These are phyloP conservation scores for Lathyrus tuberosus DNA, from an alignment of 306 rosid species.

Conservation along the genomic window DNA sequence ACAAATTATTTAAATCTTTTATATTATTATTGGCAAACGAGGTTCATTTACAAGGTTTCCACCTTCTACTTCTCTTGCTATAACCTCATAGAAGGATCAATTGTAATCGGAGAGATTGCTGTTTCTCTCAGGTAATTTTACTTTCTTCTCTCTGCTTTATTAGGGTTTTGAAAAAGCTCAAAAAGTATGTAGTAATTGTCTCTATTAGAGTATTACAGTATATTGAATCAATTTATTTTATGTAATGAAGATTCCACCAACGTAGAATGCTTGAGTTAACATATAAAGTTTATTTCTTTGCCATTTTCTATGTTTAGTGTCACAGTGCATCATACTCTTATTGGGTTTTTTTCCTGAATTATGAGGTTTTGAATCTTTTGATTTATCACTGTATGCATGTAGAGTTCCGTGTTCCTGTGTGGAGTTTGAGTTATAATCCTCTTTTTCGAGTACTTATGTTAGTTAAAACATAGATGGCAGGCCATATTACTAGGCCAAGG, in stretches of 20 bases:
- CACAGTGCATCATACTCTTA: background rate
- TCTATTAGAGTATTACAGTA: no score
- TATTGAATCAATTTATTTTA: background rate
- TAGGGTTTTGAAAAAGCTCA: constrained; percentile 26
- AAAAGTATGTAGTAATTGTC: background rate
- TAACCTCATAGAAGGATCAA: constrained; percentile 15
- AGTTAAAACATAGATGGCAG: constrained; percentile 55
- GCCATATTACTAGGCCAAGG: constrained; percentile 52
- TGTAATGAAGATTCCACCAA: constrained; percentile 9
- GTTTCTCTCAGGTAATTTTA: constrained; percentile 36
- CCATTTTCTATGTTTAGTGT: constrained; percentile 18
- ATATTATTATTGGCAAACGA: no score
- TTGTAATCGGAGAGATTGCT: background rate
- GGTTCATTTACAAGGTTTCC: no score
- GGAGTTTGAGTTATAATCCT: background rate
- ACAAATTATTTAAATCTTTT: no score
- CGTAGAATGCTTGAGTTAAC: constrained; percentile 11
- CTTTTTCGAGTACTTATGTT: constrained; percentile 17
- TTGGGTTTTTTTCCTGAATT: constrained; percentile 6
- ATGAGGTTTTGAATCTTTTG: constrained; percentile 29
- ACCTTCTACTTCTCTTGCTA: constrained; percentile 10
- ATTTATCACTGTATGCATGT: constrained; percentile 1
- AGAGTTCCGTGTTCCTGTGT: constrained; percentile 13
- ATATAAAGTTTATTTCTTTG: constrained; percentile 10
- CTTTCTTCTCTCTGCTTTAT: constrained; percentile 22